Evolutionary conservation across 805 yeast species (phyloP).

Genomic region (Hanseniaspora lindneri): DNA sequence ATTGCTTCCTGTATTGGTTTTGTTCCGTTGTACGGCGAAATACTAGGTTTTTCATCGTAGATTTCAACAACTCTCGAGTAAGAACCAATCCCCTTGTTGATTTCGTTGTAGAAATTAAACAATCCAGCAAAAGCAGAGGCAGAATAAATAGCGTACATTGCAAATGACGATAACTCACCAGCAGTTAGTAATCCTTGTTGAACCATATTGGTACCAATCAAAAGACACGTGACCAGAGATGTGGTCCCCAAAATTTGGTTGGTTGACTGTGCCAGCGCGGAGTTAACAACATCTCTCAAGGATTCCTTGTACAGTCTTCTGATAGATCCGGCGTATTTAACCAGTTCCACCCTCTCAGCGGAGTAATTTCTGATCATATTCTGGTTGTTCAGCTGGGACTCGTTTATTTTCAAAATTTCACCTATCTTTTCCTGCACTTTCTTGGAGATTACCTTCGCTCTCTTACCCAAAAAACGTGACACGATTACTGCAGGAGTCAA

Average conservation of each 20-base stretch:
- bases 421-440: conserved; percentile 78
- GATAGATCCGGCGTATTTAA: conserved; percentile 61
- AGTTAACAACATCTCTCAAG: conserved; percentile 63
- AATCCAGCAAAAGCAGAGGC: conserved; percentile 87
- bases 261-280: conserved; percentile 64
- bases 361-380: conserved; percentile 84
- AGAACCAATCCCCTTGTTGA: conserved; percentile 97
- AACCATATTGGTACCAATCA: conserved; percentile 75
- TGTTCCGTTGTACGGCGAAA: conserved; percentile 53
- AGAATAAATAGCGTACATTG: conserved; percentile 90
- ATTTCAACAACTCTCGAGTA: conserved; percentile 84
- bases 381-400: conserved; percentile 76
- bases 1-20: conserved; percentile 27
- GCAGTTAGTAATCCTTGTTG: conserved; percentile 61
- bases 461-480: conserved; percentile 71
- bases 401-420: conserved; percentile 74
- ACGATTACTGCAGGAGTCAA: conserved; percentile 75
- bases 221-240: conserved; percentile 62
- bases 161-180: conserved; percentile 83
- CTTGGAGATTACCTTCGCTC: conserved; percentile 61
- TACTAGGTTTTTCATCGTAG: conserved; percentile 62
- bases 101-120: conserved; percentile 81
- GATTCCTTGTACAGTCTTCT: conserved; percentile 55
- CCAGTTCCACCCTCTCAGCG: conserved; percentile 68
- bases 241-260: conserved; percentile 79